Evolutionary conservation across 2,329 filamentous ascomycete species (phyloP).

Genomic region (Aspergillus quadricinctus): DNA sequence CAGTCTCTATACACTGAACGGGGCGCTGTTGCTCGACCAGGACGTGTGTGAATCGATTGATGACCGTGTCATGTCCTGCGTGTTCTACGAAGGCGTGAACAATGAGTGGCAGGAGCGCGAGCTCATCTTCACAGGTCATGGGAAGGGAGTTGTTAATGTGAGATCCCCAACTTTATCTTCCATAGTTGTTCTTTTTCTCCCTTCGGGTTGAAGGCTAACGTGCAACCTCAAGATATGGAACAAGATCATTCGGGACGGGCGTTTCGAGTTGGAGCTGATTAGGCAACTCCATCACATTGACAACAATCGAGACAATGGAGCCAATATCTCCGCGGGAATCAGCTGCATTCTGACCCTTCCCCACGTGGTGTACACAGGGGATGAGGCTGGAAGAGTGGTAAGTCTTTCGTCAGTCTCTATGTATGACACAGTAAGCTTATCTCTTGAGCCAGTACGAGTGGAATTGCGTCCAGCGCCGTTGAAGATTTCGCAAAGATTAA

Average conservation of each 20-base stretch:
- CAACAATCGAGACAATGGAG: constrained; percentile 56
- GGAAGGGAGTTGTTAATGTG: constrained; percentile 73
- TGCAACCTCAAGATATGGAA: constrained; percentile 48
- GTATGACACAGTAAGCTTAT: not conserved
- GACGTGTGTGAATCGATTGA: constrained; percentile 68
- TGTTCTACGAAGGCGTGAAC: constrained; percentile 86
- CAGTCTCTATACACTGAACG: constrained; percentile 82
- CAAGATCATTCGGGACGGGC: constrained; percentile 54
- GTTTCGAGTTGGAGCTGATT: constrained; percentile 73
- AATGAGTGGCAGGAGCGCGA: constrained; percentile 89
- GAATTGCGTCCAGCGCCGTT: constrained; percentile 52
- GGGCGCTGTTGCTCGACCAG: constrained; percentile 74
- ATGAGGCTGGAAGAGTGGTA: constrained; percentile 88
- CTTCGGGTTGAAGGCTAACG: constrained; percentile 5
- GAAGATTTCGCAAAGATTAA: constrained; percentile 7
- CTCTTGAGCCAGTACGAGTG: constrained; percentile 48
- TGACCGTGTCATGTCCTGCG: constrained; percentile 74
- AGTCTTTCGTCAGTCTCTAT: constrained; percentile 36
- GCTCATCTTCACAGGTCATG: constrained; percentile 85
- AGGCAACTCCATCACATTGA: constrained; percentile 80
- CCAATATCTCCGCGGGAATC: constrained; percentile 61
- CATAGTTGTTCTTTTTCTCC: constrained; percentile 15
- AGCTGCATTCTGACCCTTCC: constrained; percentile 83
- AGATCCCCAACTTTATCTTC: constrained; percentile 9
- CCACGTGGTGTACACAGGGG: constrained; percentile 82